Conservation (phyloP, 441 rosid species). For the Pelargonium fulgidum region DNA sequence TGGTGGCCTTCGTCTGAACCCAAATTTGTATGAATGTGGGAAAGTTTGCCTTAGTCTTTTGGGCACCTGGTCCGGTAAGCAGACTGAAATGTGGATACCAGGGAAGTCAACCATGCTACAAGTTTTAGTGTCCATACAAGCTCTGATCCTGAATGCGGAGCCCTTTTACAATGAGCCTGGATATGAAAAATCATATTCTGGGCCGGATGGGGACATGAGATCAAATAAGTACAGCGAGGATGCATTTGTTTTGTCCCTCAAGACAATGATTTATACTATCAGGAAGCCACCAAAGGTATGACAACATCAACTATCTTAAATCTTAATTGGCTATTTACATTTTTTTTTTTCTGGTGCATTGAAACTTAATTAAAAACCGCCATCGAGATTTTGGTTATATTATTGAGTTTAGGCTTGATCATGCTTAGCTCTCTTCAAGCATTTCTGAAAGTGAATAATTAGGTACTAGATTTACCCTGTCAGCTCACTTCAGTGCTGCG, state of each 20-base stretch:
- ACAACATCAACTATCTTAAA: background rate
- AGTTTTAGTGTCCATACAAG: conserved; percentile 63
- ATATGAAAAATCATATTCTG: conserved; percentile 28
- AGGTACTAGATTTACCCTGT: too few species aligned
- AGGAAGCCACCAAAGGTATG: conserved; percentile 53
- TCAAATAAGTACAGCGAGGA: conserved; percentile 41
- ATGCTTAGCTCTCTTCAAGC: too few species aligned
- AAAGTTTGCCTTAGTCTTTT: conserved; percentile 66
- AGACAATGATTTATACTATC: conserved; percentile 52
- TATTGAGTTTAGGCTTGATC: too few species aligned
- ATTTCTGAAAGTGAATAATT: too few species aligned
- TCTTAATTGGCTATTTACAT: background rate
- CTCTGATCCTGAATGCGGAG: conserved; percentile 43
- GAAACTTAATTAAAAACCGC: background rate
- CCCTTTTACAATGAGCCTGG: conserved; percentile 70
- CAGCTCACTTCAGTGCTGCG: too few species aligned
- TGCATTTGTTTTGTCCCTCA: conserved; percentile 41
- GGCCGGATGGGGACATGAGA: conserved; percentile 28
- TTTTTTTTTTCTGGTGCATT: background rate
- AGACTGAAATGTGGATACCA: conserved; percentile 49
- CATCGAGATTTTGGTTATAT: background rate
- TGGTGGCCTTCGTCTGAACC: conserved; percentile 58
- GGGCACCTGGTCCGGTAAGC: conserved; percentile 53
- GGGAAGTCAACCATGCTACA: conserved; percentile 58
- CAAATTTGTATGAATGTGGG: conserved; percentile 55